phyloP scores from a whole-genome alignment of 495 filamentous ascomycete species.

The Penicillium flavigenum region DNA sequence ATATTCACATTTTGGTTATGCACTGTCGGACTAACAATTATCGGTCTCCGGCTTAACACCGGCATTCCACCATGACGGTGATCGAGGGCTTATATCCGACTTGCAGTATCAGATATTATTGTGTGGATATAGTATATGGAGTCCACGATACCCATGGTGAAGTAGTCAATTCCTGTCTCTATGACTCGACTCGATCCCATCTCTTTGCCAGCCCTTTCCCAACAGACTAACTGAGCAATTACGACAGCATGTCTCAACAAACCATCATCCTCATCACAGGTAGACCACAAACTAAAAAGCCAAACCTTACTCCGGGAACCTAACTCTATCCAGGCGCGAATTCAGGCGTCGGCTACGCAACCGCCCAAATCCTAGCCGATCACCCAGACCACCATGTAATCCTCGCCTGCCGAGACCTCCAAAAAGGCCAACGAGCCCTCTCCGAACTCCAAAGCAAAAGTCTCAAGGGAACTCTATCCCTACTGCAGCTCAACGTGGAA shows the following conservation, averaged over 20 bases:
- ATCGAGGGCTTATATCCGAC: background rate
- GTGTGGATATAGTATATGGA: background rate
- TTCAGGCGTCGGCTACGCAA: conserved; percentile 34
- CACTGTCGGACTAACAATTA: background rate
- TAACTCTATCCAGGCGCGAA: conserved; percentile 29
- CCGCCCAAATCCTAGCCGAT: conserved; percentile 22
- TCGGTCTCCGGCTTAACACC: background rate
- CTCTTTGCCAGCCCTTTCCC: background rate
- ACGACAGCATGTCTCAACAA: background rate
- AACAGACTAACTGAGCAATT: background rate
- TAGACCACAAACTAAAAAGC: background rate
- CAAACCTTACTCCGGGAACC: background rate
- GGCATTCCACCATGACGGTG: background rate
- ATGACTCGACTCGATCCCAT: background rate
- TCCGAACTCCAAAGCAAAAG: conserved; percentile 15
- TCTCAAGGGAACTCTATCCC: conserved; percentile 24
- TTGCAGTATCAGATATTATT: background rate
- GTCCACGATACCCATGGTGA: background rate
- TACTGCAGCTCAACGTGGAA: conserved; percentile 30
- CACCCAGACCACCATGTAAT: conserved; percentile 29
- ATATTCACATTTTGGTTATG: background rate
- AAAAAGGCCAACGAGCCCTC: conserved; percentile 26
- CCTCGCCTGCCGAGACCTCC: conserved; percentile 27
- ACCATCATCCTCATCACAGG: conserved; percentile 8
- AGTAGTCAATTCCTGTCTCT: background rate